Conservation (phyloP, 495 filamentous ascomycete species). For the Amphirosellinia nigrospora region DNA sequence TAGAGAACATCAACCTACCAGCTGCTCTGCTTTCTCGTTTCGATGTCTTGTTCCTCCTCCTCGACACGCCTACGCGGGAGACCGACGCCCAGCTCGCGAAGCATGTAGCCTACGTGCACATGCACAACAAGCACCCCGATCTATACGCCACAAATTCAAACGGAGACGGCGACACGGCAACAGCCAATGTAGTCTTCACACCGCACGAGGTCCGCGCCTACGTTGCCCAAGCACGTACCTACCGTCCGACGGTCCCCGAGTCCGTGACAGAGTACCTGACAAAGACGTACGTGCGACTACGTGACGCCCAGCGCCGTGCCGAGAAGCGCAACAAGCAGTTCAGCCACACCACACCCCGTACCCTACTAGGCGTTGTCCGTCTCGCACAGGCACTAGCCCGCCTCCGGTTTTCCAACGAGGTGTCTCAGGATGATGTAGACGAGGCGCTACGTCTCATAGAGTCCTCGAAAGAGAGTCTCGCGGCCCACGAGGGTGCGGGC, state of each 20-base stretch:
- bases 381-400: constrained; percentile 95
- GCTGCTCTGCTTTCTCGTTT: constrained; percentile 95
- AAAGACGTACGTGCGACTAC: constrained; percentile 91
- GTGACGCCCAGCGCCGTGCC: constrained; percentile 84
- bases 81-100: constrained; percentile 90
- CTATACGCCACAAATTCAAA: constrained; percentile 53
- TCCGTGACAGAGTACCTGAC: constrained; percentile 93
- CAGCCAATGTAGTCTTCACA: constrained; percentile 69
- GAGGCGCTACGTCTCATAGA: constrained; percentile 91
- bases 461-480: constrained; percentile 86
- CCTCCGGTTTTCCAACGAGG: constrained; percentile 80
- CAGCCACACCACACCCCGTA: constrained; percentile 90
- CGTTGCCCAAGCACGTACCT: constrained; percentile 88
- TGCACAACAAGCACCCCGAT: constrained; percentile 94
- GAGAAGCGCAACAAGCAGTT: constrained; percentile 89
- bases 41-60: constrained; percentile 94
- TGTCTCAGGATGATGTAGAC: constrained; percentile 92
- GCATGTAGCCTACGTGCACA: constrained; percentile 97
- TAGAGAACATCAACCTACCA: constrained; percentile 98
- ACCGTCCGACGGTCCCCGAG: constrained; percentile 82
- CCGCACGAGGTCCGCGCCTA: constrained; percentile 94
- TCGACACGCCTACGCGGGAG: constrained; percentile 89
- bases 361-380: constrained; percentile 88
- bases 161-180: constrained; percentile 22
- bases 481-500: constrained; percentile 62